A percentile compares a stretch with the other conserved stretches of the same genome.
phyloP scores from a whole-genome alignment of 2,329 filamentous ascomycete genomes.

The Pyrenochaeta sp. region DNA sequence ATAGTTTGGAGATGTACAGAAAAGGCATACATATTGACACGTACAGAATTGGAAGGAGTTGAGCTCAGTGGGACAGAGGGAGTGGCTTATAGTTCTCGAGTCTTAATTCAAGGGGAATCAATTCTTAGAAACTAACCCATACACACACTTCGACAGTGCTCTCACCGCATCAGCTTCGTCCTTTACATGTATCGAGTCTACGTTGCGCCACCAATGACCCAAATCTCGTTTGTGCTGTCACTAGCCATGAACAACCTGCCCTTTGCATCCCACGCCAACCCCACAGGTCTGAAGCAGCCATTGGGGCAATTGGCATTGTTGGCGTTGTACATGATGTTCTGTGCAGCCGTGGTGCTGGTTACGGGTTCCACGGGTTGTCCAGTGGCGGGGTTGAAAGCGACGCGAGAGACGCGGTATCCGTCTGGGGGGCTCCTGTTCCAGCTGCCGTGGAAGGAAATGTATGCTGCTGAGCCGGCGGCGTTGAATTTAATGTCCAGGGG shows the following conservation, averaged over 20 bases:
- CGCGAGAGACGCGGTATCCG: slow-evolving; percentile 27
- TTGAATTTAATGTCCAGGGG: slow-evolving; percentile 72
- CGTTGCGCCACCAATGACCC: slow-evolving; percentile 20
- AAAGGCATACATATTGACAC: no score
- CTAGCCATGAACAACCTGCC: slow-evolving; percentile 32
- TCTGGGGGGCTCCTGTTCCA: slow-evolving; percentile 51
- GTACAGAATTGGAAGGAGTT: no score
- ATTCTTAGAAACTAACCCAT: no score
- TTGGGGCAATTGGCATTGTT: slow-evolving; percentile 21
- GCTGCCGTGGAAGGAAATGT: slow-evolving; percentile 74
- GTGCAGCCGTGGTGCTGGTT: slow-evolving; percentile 22
- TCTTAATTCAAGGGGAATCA: no score
- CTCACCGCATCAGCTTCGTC: no score
- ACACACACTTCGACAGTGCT: no score
- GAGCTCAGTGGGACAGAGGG: no score
- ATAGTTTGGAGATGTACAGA: no score
- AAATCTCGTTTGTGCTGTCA: slow-evolving; percentile 29
- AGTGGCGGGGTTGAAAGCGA: slow-evolving; percentile 30
- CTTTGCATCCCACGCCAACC: slow-evolving; percentile 22
- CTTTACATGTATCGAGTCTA: no score
- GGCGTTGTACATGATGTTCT: slow-evolving; percentile 29
- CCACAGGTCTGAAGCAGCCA: slow-evolving; percentile 29
- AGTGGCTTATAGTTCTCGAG: no score
- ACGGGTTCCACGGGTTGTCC: slow-evolving; percentile 12
- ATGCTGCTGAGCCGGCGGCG: slow-evolving; percentile 63